Conservation (phyloP, 164 flowering plant species). For the Aristolochia contorta region DNA sequence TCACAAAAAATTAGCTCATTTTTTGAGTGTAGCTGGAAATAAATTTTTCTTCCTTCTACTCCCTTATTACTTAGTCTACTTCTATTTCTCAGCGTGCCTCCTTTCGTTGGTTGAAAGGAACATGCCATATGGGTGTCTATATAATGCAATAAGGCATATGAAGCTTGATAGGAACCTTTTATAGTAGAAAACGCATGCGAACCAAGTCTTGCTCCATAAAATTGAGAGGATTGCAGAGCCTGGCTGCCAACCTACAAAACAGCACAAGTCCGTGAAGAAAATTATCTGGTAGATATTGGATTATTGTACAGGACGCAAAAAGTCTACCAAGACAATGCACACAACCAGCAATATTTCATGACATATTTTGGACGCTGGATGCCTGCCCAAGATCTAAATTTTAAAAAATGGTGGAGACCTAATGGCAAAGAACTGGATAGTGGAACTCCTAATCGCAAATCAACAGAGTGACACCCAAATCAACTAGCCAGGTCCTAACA, state of each 20-base stretch:
- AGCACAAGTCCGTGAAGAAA: background rate
- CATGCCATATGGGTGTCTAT: too few species aligned
- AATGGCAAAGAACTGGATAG: too few species aligned
- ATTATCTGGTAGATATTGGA: background rate
- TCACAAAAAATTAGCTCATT: too few species aligned
- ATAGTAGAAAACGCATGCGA: constrained; percentile 6
- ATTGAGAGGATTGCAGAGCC: background rate
- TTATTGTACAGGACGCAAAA: background rate
- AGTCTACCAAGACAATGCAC: background rate
- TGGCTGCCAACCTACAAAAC: constrained; percentile 3
- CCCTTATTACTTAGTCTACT: too few species aligned
- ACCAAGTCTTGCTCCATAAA: constrained; percentile 1
- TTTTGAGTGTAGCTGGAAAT: too few species aligned
- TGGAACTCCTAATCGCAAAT: too few species aligned
- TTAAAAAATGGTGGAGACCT: too few species aligned
- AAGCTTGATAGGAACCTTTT: constrained; percentile 1
- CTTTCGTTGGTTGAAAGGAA: too few species aligned
- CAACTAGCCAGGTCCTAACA: too few species aligned
- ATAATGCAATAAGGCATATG: background rate
- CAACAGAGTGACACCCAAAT: too few species aligned
- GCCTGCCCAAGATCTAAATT: background rate
- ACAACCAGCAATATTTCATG: background rate
- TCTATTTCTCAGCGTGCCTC: too few species aligned
- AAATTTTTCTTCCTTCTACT: too few species aligned
- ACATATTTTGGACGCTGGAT: background rate